Base-by-base conservation (phyloP, 2,329 filamentous ascomycete species). In the Fusarium metavorans region DNA sequence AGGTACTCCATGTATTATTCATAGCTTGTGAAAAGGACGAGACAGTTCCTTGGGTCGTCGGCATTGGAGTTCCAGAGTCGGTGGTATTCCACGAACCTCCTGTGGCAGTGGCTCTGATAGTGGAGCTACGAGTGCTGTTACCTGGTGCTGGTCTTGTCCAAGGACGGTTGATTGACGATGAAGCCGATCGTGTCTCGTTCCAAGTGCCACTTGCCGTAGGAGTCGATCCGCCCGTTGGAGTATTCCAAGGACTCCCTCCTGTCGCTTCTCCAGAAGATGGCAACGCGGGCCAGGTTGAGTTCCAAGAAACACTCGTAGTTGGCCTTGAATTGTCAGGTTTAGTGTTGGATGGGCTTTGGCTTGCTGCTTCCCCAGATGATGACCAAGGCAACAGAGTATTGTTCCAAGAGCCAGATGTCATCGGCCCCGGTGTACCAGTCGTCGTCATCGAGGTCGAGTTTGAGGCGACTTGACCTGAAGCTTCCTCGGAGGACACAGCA, bases 81-180 rank as follows among this genome's bases (percentile, higher is more conserved):
- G 52, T 73, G n/a, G 8, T 56, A 20, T 64, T 75, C 56, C 62
- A 58, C 7, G 65, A 52, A 32, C n/a, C 30, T 27, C 18, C 50
- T 25, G 70, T 62, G 20, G 11, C 1, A 1, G 58, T 52, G 13
- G n/a, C 23, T 3, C 41, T 67, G 9, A 3, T 14, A 0, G n/a
- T 8, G 11, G 59, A 34, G 35, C 13, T 37, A 10, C 35, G 63
- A 13, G 48, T 62, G 6, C 41, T 56, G n/a, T 63, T n/a, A 37
- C 52, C 23, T 4, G 43, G 43, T 27, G n/a, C 0, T 18, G 27
- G 16, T 4, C 35, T 27, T 5, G 59, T 73, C 25, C 35, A 54
- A 3, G 52, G 11, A 14, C 0, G 1, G 34, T 48, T 45, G 7
- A 54, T 20, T 7, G 18, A 32, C 20, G 48, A 52, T 1, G 18